Percentiles rank a stretch among this genome's conserved stretches.
Evolutionary conservation across 805 yeast species (phyloP).

Genomic region (Pachysolen tannophilus): DNA sequence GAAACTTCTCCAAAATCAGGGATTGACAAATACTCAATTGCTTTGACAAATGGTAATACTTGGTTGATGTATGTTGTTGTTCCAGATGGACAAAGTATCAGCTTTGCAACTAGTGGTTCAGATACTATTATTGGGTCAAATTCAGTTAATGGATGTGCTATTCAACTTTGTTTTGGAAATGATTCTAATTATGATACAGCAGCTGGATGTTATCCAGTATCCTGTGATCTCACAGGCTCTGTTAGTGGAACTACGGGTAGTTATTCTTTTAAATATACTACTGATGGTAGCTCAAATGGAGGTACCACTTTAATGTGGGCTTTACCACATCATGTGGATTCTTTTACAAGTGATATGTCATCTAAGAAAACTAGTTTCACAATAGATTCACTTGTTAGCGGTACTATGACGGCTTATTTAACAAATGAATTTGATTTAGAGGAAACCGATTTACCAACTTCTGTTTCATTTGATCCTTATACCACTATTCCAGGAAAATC

Average conservation of each 20-base stretch:
- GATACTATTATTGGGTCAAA: slow-evolving; percentile 14
- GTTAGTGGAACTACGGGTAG: slow-evolving; percentile 27
- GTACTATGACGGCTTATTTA: slow-evolving; percentile 38
- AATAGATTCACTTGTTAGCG: slow-evolving; percentile 48
- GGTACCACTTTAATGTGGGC: slow-evolving; percentile 33
- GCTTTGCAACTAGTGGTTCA: slow-evolving; percentile 16
- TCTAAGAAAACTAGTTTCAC: slow-evolving; percentile 18
- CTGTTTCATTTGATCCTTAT: slow-evolving; percentile 40
- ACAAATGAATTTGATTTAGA: slow-evolving; percentile 23
- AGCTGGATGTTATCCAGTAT: slow-evolving; percentile 25
- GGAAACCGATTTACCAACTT: slow-evolving; percentile 22
- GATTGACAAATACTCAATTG: slow-evolving; percentile 44
- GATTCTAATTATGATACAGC: slow-evolving; percentile 23
- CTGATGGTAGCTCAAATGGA: slow-evolving; percentile 16
- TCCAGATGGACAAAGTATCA: slow-evolving; percentile 29
- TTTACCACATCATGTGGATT: slow-evolving; percentile 44
- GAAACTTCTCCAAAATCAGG: slow-evolving; percentile 29
- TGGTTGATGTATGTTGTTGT: slow-evolving; percentile 57
- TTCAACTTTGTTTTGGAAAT: slow-evolving; percentile 28
- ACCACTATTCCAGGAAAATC: slow-evolving; percentile 12
- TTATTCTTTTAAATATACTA: slow-evolving; percentile 34
- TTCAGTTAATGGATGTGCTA: slow-evolving; percentile 1
- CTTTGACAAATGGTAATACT: slow-evolving; percentile 38
- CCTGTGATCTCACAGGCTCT: slow-evolving; percentile 26
- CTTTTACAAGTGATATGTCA: slow-evolving; percentile 20